Evolutionary conservation across 169 alveolate genomes (phyloP).

Genomic region (Perkinsus chesapeaki): DNA sequence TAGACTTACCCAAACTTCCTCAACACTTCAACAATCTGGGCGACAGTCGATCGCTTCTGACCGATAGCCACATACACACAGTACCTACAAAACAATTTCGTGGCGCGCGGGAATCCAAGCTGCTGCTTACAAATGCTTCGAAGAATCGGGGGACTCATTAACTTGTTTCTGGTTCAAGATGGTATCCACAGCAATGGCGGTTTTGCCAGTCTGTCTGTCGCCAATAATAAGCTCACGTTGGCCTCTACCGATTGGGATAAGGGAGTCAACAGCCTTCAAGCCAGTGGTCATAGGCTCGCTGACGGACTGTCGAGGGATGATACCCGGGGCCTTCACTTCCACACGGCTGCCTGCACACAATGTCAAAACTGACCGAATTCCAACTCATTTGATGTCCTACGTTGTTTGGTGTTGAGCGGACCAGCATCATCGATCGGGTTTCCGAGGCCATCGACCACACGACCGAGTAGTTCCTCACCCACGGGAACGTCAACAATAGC

Average conservation of each 20-base stretch:
- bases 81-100: constrained; percentile 61
- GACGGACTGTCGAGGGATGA: constrained; percentile 91
- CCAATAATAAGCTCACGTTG: constrained; percentile 97
- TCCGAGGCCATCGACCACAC: constrained; percentile 95
- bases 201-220: constrained; percentile 97
- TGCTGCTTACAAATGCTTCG: constrained; percentile 31
- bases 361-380: not conserved
- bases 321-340: constrained; percentile 97
- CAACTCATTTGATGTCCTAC: constrained; percentile 16
- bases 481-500: constrained; percentile 93
- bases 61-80: constrained; percentile 98
- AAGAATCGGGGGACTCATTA: constrained; percentile 33
- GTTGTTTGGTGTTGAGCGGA: constrained; percentile 68
- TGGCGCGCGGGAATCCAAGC: constrained; percentile 61
- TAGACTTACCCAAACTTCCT: constrained; percentile 45
- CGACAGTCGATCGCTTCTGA: constrained; percentile 84
- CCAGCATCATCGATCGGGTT: constrained; percentile 93
- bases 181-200: constrained; percentile 92
- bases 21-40: constrained; percentile 72
- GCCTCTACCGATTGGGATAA: constrained; percentile 97
- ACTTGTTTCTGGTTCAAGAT: constrained; percentile 82
- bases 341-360: constrained; percentile 58
- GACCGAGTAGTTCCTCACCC: constrained; percentile 90
- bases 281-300: constrained; percentile 96
- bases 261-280: constrained; percentile 89